phyloP scores from a whole-genome alignment of 1,139 yeast genomes.

The Kodamaea fungicola region DNA sequence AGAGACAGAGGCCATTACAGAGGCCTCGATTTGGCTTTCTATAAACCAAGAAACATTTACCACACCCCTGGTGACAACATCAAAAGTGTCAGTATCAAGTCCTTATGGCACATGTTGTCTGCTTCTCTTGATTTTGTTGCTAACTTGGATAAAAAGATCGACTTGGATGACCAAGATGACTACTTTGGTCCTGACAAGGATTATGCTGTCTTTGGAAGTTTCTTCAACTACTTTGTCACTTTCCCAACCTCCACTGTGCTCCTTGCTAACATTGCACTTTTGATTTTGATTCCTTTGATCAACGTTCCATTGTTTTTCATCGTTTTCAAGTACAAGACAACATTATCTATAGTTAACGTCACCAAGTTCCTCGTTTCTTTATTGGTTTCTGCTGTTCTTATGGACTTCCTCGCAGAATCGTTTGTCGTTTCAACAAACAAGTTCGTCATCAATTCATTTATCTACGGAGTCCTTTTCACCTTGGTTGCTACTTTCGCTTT shows the following conservation, averaged over 20 bases:
- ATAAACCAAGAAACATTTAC: conserved; percentile 73
- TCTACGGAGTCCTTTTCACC: conserved; percentile 29
- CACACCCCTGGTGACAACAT: conserved; percentile 78
- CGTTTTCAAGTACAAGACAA: conserved; percentile 41
- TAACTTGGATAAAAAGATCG: conserved; percentile 35
- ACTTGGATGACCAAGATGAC: conserved; percentile 30
- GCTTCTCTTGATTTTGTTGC: conserved; percentile 59
- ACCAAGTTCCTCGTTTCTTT: conserved; percentile 58
- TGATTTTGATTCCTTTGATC: conserved; percentile 55
- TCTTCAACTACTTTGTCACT: conserved; percentile 58
- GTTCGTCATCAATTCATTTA: conserved; percentile 56
- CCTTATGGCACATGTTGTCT: conserved; percentile 81
- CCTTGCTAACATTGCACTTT: conserved; percentile 44
- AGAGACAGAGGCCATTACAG: conserved; percentile 58
- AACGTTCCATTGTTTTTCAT: conserved; percentile 47
- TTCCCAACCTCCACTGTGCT: conserved; percentile 48
- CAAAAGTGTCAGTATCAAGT: conserved; percentile 55
- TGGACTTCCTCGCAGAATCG: conserved; percentile 33
- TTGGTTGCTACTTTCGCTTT: conserved; percentile 50
- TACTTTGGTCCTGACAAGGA: conserved; percentile 16
- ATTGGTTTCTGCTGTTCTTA: conserved; percentile 34
- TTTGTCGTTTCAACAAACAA: conserved; percentile 44
- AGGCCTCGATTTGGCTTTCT: conserved; percentile 70
- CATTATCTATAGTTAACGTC: conserved; percentile 43
- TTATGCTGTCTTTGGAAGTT: conserved; percentile 59